Evolutionary conservation across 148 eudicot species (phyloP), one percentile per base, ranked within the genome.

Genomic region (Cornus florida): DNA sequence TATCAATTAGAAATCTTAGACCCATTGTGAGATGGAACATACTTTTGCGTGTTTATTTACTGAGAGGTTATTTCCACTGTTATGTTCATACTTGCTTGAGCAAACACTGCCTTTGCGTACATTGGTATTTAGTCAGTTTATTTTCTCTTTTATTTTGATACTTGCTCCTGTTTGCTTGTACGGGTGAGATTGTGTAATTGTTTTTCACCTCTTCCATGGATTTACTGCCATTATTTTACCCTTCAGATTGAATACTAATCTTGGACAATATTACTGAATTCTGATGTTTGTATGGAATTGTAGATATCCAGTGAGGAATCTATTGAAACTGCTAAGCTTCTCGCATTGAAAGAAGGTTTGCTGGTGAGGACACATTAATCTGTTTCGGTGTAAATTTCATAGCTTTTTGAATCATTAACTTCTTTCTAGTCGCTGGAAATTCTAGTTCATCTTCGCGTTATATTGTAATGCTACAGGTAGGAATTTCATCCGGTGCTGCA

Each of bases 401-500:
- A 14, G 16, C 32, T 31, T 43, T 33, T 22, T 19, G 50, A 75
- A 22, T 8, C n/a, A 38, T 38, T 46, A 33, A 41, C 22, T 23
- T 28, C 48, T 33, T 53, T 11, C 2, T 12, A 43, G 7, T 9
- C 48, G 0, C 9, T 43, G 48, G 8, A 43, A 43, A 6, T 43
- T 6, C 48, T 43, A 43, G 48, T 43, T 43, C 48, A 31, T 24
- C 28, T 28, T 28, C 11, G 9, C 20, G 16, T 66, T 23, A 20
- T 80, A 53, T 43, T 43, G 43, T 22, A 14, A 22, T 78, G 24
- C 72, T 73, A 72, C 84, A 95, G 99, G 92, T 87, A 74, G 99
- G 99, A 23, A 93, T 96, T 72, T 96, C 99, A 65, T 93, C 99
- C 53, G 99, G 99, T 71, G 95, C 94, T 53, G 97, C 99, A 11